A percentile compares a stretch with the other conserved stretches of the same genome.
These are phyloP conservation scores for Brassica carinata DNA, from an alignment of 345 rosid genomes.

Conservation along the genomic window DNA sequence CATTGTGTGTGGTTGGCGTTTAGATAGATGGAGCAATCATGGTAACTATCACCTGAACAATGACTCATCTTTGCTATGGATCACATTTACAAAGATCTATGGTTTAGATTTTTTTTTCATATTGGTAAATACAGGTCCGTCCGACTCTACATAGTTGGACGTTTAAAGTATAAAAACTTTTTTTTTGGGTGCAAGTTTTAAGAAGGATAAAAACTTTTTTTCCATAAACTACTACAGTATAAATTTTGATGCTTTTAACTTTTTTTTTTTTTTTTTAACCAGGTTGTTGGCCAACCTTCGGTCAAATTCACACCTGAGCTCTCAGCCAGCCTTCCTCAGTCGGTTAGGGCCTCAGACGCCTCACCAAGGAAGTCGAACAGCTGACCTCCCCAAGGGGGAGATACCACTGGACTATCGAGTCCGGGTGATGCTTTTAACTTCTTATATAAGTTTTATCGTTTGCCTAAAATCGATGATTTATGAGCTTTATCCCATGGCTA, in stretches of 20 bases:
- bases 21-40: conserved; percentile 14
- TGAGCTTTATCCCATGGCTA: not conserved
- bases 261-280: not conserved
- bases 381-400: too few relatives aligned
- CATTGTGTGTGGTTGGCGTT: conserved; percentile 31
- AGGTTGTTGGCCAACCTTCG: not conserved
- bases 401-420: too few relatives aligned
- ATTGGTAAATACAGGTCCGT: too few relatives aligned
- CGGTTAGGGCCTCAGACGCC: too few relatives aligned
- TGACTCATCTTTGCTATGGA: conserved; percentile 9
- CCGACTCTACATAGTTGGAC: too few relatives aligned
- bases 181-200: not conserved
- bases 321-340: too few relatives aligned
- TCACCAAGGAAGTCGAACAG: too few relatives aligned
- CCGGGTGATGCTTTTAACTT: not conserved
- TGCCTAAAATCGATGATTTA: too few relatives aligned
- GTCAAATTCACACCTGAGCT: too few relatives aligned
- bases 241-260: not conserved
- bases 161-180: not conserved
- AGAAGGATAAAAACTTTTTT: not conserved
- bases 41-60: conserved; percentile 27
- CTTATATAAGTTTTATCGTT: too few relatives aligned
- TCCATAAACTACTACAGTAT: too few relatives aligned
- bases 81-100: conserved; percentile 10
- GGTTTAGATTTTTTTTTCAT: conserved; percentile 1